Percentiles rank a stretch among this genome's conserved stretches.
These are phyloP conservation scores for Chlamydomonas incerta DNA, from an alignment of 139 green algal species.

Conservation along the genomic window DNA sequence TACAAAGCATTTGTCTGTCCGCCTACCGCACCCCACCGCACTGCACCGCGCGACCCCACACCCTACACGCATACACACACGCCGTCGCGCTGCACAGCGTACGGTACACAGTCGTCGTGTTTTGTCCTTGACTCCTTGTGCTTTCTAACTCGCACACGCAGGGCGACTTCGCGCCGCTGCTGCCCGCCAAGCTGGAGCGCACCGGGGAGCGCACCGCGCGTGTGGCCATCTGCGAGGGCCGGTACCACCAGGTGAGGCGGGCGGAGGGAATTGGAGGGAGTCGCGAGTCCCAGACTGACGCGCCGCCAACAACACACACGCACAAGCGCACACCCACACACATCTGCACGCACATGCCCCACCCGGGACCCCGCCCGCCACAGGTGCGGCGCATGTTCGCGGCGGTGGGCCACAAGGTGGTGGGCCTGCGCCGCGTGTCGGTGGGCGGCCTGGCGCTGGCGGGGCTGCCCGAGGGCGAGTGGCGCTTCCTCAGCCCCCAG, in stretches of 20 bases:
- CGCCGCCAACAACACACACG: too few species aligned
- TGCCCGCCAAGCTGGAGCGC: conserved; percentile 58
- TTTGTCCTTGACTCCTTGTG: too few species aligned
- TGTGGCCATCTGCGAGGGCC: conserved; percentile 64
- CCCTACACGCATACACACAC: too few species aligned
- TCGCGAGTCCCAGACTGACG: too few species aligned
- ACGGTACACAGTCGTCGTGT: too few species aligned
- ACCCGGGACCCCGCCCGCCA: too few species aligned
- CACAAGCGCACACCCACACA: too few species aligned
- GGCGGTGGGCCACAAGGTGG: conserved; percentile 59
- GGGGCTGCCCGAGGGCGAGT: conserved; percentile 50
- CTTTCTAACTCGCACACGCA: too few species aligned
- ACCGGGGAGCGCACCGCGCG: conserved; percentile 31
- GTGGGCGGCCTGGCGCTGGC: conserved; percentile 59
- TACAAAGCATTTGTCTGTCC: too few species aligned
- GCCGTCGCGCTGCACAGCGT: too few species aligned
- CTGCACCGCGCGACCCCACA: not conserved
- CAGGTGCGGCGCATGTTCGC: conserved; percentile 72
- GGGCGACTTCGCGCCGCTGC: conserved; percentile 59
- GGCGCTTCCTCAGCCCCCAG: conserved; percentile 24
- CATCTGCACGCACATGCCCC: too few species aligned
- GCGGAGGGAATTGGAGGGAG: too few species aligned
- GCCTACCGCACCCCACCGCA: not conserved
- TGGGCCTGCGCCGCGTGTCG: conserved; percentile 52
- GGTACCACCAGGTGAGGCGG: conserved; percentile 63